Conservation (phyloP, 108 stramenopile genomes). For the Nitzschia sp. region DNA sequence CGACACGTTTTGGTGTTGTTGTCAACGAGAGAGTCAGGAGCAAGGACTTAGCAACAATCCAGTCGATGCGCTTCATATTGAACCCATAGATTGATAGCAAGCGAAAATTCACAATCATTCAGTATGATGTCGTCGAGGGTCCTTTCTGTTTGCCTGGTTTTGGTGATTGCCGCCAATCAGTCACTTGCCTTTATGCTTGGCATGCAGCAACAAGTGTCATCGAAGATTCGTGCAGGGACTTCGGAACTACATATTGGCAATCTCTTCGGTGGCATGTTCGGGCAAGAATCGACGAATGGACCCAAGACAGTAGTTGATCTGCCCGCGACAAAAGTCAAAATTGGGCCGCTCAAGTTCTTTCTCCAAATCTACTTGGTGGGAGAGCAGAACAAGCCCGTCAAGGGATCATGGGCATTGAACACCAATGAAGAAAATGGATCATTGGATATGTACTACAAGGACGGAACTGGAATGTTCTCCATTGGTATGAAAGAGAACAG, state of each 20-base stretch:
- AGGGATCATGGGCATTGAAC: slow-evolving; percentile 58
- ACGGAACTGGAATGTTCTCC: slow-evolving; percentile 64
- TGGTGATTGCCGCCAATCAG: not conserved
- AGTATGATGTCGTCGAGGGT: not conserved
- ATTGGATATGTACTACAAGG: slow-evolving; percentile 63
- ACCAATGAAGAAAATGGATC: slow-evolving; percentile 47
- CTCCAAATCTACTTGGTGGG: slow-evolving; percentile 58
- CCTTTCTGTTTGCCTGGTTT: not conserved
- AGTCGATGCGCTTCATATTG: no score
- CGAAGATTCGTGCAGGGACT: not conserved
- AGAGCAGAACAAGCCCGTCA: slow-evolving; percentile 54
- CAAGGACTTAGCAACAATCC: no score
- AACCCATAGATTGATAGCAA: no score
- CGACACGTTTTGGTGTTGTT: no score
- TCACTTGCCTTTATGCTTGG: not conserved
- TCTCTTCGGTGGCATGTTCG: slow-evolving; percentile 7
- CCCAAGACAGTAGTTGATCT: slow-evolving; percentile 32
- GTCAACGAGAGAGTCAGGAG: no score
- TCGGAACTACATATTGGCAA: slow-evolving; percentile 4
- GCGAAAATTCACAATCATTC: no score
- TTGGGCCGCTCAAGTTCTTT: slow-evolving; percentile 45
- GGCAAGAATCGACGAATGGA: not conserved
- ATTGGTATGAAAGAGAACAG: slow-evolving; percentile 33
- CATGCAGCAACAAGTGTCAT: not conserved
- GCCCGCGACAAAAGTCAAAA: slow-evolving; percentile 40